These are phyloP conservation scores for Malbranchea cinnamomea DNA, from an alignment of 2,329 filamentous ascomycete species.

Conservation along the genomic window DNA sequence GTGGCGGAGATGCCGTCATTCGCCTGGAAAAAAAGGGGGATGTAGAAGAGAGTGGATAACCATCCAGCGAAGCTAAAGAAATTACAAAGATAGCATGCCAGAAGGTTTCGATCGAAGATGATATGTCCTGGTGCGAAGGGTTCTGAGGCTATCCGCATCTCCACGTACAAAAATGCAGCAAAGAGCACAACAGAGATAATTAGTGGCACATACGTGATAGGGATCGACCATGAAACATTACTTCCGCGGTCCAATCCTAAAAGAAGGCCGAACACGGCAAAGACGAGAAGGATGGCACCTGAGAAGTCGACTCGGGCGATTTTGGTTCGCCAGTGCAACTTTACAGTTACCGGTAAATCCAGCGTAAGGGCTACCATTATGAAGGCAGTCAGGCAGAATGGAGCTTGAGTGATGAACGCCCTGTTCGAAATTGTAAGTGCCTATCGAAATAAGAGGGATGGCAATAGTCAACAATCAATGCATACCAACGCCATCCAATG, in stretches of 20 bases:
- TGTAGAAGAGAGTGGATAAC: constrained; percentile 50
- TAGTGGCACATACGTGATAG: constrained; percentile 43
- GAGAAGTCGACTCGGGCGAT: constrained; percentile 57
- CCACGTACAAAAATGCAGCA: constrained; percentile 51
- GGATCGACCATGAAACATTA: constrained; percentile 52
- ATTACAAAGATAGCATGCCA: constrained; percentile 55
- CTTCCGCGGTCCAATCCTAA: constrained; percentile 58
- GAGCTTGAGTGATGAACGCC: constrained; percentile 58
- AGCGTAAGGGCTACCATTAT: constrained; percentile 48
- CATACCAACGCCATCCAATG: constrained; percentile 60
- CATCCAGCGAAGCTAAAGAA: constrained; percentile 54
- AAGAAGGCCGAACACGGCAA: constrained; percentile 50
- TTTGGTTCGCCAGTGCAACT: constrained; percentile 50
- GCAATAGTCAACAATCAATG: constrained; percentile 6
- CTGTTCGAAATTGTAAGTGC: constrained; percentile 20
- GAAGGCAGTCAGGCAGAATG: constrained; percentile 52
- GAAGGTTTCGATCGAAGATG: constrained; percentile 51
- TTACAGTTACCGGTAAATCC: constrained; percentile 42
- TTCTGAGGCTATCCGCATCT: constrained; percentile 50
- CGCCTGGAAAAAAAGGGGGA: constrained; percentile 67
- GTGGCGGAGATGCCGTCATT: constrained; percentile 50
- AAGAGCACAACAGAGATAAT: constrained; percentile 44
- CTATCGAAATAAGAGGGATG: background rate
- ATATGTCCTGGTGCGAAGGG: constrained; percentile 64
- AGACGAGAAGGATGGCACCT: constrained; percentile 51